Evolutionary conservation across 2,329 filamentous ascomycete genomes (phyloP).

Genomic region (Hypoxylon rubiginosum): DNA sequence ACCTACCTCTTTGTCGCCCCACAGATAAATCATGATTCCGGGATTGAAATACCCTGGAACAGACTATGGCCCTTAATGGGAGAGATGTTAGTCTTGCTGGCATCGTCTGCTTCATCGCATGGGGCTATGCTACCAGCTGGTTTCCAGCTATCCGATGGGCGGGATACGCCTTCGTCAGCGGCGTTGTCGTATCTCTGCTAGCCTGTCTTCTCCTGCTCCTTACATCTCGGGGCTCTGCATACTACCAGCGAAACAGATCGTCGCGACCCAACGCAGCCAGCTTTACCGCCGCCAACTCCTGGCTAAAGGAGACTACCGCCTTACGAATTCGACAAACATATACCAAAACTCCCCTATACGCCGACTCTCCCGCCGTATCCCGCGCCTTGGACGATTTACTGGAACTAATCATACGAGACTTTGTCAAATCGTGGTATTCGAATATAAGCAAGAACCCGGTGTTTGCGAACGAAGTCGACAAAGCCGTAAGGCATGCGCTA

Average conservation of each 20-base stretch:
- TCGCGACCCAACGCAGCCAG: conserved; percentile 62
- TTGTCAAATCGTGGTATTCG: conserved; percentile 89
- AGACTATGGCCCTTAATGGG: conserved; percentile 77
- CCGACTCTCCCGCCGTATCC: conserved; percentile 82
- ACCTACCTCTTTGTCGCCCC: conserved; percentile 12
- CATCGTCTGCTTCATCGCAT: conserved; percentile 82
- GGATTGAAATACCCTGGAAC: conserved; percentile 50
- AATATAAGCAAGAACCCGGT: conserved; percentile 84
- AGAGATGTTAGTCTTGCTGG: conserved; percentile 78
- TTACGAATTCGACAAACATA: conserved; percentile 77
- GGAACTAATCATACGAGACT: conserved; percentile 82
- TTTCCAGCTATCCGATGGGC: conserved; percentile 85
- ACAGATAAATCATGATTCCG: conserved; percentile 52
- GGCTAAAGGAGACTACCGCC: conserved; percentile 77
- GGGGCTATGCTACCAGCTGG: conserved; percentile 88
- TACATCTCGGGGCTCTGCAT: conserved; percentile 67
- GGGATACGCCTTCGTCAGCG: conserved; percentile 84
- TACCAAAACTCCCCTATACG: conserved; percentile 76
- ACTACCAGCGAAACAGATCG: conserved; percentile 56
- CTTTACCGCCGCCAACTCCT: conserved; percentile 74
- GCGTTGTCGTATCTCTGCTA: conserved; percentile 69
- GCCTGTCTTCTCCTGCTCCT: conserved; percentile 71
- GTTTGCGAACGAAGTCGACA: conserved; percentile 90
- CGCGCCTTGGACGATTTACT: conserved; percentile 84
- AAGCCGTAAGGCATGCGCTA: conserved; percentile 79